Evolutionary conservation across 1,139 yeast species (phyloP), one percentile per base, ranked within the genome.

Genomic region (Trichomonascaceae sp.): DNA sequence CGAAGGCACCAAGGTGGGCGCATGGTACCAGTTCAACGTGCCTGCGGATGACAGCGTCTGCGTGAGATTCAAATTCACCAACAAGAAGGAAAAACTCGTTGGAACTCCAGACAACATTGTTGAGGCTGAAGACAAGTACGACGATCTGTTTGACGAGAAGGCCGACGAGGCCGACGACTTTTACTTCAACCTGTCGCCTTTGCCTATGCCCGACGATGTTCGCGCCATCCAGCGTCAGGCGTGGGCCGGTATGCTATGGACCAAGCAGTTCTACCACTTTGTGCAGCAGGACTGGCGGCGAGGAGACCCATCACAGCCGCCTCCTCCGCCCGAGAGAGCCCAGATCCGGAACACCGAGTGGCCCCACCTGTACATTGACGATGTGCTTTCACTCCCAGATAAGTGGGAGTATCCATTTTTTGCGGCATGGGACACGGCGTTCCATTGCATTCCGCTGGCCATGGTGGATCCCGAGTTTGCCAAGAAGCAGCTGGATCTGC

Each of bases 381-480:
- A 87, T 55, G 72, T 87, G 35, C 65, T 87, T 46, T 81, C 94
- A 1, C 69, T 87, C 64, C 97, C 97, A 3, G 97, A 87, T 54
- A 87, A 84, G 56, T 87, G 95, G 87, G 97, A 87, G 57, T 87
- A 87, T 56, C 96, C 95, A 3, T 87, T 87, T 55, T 87, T 87
- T 56, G 95, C 96, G 8, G 92, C 95, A 4, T 87, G 97, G 97
- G 97, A 87, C 56, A 79, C 94, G 2, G 94, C 96, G 0, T 87
- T 87, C 72, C 97, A 87, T 57, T 82, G 95, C 52, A 73, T 87
- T 47, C 96, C 97, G 2, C 64, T 87, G 44, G 92, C 96, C 4
- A 82, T 87, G 89, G 72, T 87, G 51, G 97, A 87, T 56, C 95
- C 96, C 1, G 87, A 75, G 43, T 87, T 84, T 63, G 93, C 96